phyloP scores from a whole-genome alignment of 805 yeast genomes.

The Torulaspora franciscae region DNA sequence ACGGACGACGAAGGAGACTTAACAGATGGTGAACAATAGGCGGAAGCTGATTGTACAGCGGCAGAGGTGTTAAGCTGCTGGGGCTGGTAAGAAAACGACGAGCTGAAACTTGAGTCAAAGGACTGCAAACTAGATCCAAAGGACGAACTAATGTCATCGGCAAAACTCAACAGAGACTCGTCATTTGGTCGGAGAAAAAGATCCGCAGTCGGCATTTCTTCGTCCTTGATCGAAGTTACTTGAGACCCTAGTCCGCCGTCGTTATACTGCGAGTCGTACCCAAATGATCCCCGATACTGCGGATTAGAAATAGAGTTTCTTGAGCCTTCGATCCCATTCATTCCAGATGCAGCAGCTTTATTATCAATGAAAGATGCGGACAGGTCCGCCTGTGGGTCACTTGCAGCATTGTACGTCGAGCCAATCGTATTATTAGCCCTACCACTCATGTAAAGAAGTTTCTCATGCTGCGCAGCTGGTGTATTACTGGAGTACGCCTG shows the following conservation, averaged over 20 bases:
- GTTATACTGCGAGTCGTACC: not conserved
- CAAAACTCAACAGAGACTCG: conserved; percentile 20
- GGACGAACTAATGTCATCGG: conserved; percentile 32
- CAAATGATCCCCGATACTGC: conserved; percentile 6
- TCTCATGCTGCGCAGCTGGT: conserved; percentile 29
- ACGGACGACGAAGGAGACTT: conserved; percentile 35
- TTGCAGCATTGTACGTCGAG: conserved; percentile 1
- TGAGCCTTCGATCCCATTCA: conserved; percentile 4
- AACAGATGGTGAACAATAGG: conserved; percentile 21
- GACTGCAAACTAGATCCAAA: conserved; percentile 30
- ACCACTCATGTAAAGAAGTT: conserved; percentile 14
- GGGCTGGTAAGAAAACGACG: conserved; percentile 28
- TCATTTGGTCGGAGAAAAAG: conserved; percentile 21
- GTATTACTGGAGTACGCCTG: conserved; percentile 13
- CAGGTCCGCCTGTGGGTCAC: not conserved
- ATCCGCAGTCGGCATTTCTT: conserved; percentile 12
- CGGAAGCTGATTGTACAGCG: conserved; percentile 10
- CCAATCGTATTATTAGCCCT: not conserved
- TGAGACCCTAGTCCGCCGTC: conserved; percentile 1
- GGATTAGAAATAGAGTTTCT: conserved; percentile 7
- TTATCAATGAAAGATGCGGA: conserved; percentile 24
- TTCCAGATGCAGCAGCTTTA: conserved; percentile 16
- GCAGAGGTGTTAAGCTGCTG: conserved; percentile 17
- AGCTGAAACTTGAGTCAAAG: conserved; percentile 25
- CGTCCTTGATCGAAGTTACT: not conserved